Evolutionary conservation across 106 monocot species (phyloP).

Genomic region (Agapanthus africanus): DNA sequence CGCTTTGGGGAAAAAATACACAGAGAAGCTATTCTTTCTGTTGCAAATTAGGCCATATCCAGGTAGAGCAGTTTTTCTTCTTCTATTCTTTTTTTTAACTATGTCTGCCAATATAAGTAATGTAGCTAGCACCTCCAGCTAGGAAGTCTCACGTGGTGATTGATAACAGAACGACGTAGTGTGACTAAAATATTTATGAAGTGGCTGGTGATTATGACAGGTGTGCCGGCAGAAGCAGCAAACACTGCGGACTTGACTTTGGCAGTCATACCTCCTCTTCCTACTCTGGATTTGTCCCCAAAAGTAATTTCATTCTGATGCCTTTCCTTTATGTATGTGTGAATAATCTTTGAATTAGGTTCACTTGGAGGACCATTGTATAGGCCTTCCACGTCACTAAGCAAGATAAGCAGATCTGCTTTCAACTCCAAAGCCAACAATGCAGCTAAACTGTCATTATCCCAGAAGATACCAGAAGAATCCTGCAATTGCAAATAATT

Average conservation of each 20-base stretch:
- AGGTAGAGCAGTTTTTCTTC: too few species aligned
- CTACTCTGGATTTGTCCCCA: constrained; percentile 92
- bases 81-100: background rate
- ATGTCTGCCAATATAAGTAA: background rate
- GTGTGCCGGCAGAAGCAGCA: constrained; percentile 70
- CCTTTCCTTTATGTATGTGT: constrained; percentile 78
- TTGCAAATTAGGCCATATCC: too few species aligned
- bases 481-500: constrained; percentile 64
- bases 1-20: too few species aligned
- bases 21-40: too few species aligned
- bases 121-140: background rate
- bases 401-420: constrained; percentile 88
- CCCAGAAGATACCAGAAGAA: constrained; percentile 97
- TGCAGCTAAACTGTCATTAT: constrained; percentile 96
- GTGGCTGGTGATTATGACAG: constrained; percentile 89
- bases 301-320: constrained; percentile 89
- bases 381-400: constrained; percentile 96
- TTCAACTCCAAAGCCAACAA: constrained; percentile 78
- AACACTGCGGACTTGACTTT: constrained; percentile 82
- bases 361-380: constrained; percentile 92
- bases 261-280: constrained; percentile 93
- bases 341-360: constrained; percentile 69
- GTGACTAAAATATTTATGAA: background rate
- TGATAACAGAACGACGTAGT: background rate
- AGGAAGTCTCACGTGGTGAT: background rate